Conservation (phyloP, 768 basidiomycete genomes). For the Lentinus brumalis region DNA sequence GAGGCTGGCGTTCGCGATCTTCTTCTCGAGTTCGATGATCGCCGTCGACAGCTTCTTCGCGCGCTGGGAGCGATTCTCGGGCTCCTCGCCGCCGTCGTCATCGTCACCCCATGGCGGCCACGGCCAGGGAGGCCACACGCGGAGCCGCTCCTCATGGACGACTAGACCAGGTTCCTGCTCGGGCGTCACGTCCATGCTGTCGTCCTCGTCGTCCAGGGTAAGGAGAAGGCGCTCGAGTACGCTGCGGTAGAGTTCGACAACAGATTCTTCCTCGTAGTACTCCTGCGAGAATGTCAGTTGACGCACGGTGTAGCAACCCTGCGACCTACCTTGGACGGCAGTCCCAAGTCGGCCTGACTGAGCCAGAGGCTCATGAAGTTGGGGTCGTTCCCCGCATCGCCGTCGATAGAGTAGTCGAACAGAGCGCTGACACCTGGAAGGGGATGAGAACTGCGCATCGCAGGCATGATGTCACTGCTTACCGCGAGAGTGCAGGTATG, state of each 20-base stretch:
- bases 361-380: conserved; percentile 87
- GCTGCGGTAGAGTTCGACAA: conserved; percentile 65
- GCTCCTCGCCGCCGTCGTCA: conserved; percentile 47
- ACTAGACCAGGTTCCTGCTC: conserved; percentile 25
- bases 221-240: conserved; percentile 70
- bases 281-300: conserved; percentile 50
- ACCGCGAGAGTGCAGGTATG: conserved; percentile 89
- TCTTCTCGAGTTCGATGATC: conserved; percentile 77
- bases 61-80: conserved; percentile 52
- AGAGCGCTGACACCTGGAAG: conserved; percentile 70
- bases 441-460: not conserved
- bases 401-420: conserved; percentile 84
- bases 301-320: not conserved
- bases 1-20: conserved; percentile 75
- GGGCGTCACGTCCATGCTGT: conserved; percentile 19
- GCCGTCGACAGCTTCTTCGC: conserved; percentile 66
- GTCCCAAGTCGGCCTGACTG: conserved; percentile 75
- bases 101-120: conserved; percentile 85
- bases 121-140: conserved; percentile 78
- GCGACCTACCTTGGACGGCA: conserved; percentile 76
- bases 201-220: conserved; percentile 53
- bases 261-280: conserved; percentile 80
- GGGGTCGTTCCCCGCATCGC: conserved; percentile 85
- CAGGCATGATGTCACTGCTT: conserved; percentile 21
- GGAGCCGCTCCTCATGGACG: conserved; percentile 42